Evolutionary conservation across 805 yeast species (phyloP), one percentile per base, ranked within the genome.

Genomic region (Scheffersomyces stipitis): DNA sequence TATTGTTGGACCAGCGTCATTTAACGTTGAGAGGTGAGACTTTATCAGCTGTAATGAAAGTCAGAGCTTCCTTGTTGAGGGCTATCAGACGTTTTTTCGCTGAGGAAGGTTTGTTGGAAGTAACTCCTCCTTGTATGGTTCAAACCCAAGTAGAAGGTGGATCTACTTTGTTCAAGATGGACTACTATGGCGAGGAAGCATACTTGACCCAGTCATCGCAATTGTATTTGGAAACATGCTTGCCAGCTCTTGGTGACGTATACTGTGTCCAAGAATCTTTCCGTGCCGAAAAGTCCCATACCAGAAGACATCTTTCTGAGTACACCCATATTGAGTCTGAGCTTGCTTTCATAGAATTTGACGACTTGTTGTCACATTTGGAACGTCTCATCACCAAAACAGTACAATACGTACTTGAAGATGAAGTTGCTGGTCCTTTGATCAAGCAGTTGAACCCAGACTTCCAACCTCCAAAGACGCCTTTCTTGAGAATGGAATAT

Each of bases 81-180:
- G 67, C 93, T 27, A 65, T 93, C 51, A 81, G 99, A 70, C 75
- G 80, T 49, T 84, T 84, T 41, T 91, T 76, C 60, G 71, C 61
- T 16, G 93, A 87, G 56, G 87, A 83, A 68, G 76, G 78, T 23
- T 57, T 90, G 35, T 69, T 80, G 22, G 99, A 93, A 74, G 96
- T 95, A 42, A 93, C 98, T 27, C 97, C 99, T 31, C 99, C 99
- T 57, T 90, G 98, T 69, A 93, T 93, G 98, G 99, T 93, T 38
- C 99, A 93, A 71, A 90, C 96, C 27, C 98, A 93, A 73, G 99
- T 93, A 42, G 99, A 93, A 71, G 99, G 99, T 62, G 99, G 99
- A 37, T 86, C 97, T 27, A 93, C 99, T 13, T 74, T 93, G 58
- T 93, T 93, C 75, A 81, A 83, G 56, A 73, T 93, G 71, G 85